Percentiles rank a stretch among this genome's conserved stretches.
These are phyloP conservation scores for Mycena belliarum DNA, from an alignment of 768 basidiomycete species.

Conservation along the genomic window DNA sequence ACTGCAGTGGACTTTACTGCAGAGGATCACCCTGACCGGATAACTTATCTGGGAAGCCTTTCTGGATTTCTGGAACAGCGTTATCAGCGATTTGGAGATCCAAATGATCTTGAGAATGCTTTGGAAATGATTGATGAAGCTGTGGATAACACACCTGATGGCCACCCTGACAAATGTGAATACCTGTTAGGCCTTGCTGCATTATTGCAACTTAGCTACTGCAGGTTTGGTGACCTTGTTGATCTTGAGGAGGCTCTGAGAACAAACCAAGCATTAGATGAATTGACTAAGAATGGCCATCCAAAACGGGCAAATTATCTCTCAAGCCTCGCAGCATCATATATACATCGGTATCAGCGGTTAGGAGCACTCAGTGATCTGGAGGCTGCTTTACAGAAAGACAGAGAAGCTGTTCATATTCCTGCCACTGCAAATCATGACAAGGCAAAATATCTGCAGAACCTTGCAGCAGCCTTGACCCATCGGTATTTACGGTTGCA, in stretches of 20 bases:
- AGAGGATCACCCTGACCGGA: not conserved
- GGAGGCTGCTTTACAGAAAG: not conserved
- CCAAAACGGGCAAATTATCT: not conserved
- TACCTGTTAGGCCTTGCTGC: not conserved
- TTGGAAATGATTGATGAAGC: not conserved
- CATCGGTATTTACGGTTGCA: not conserved
- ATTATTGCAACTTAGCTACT: not conserved
- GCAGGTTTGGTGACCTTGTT: not conserved
- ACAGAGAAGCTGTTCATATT: not conserved
- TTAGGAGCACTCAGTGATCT: not conserved
- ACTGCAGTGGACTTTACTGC: not conserved
- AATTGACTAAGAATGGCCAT: not conserved
- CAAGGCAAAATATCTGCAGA: not conserved
- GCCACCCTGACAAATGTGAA: not conserved
- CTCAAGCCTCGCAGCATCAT: too few species aligned
- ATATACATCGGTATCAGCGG: not conserved
- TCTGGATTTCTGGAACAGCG: not conserved
- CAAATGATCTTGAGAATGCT: not conserved
- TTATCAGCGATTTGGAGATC: not conserved
- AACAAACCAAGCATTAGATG: not conserved
- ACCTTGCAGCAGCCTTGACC: not conserved
- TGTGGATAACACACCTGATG: not conserved
- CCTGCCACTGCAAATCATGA: not conserved
- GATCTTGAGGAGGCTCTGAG: not conserved
- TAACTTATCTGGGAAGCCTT: not conserved